These are phyloP conservation scores for Vachellia pachyceras DNA, from an alignment of 306 rosid species.

Conservation along the genomic window DNA sequence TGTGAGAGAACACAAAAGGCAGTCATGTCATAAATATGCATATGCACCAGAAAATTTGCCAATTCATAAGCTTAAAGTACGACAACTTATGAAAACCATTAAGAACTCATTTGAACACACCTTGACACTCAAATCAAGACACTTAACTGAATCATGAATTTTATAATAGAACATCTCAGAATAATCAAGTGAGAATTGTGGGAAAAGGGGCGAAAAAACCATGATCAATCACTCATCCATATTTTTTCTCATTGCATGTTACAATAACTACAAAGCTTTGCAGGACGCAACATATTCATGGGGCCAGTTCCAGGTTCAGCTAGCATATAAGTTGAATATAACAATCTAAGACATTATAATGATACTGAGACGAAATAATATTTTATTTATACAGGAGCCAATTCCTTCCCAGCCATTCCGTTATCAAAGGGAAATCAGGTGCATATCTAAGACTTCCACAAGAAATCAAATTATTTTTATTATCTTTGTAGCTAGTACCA, in stretches of 20 bases:
- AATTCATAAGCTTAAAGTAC: conserved; percentile 29
- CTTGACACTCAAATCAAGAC: conserved; percentile 24
- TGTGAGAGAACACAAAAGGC: conserved; percentile 36
- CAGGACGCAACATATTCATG: neutral
- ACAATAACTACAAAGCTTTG: conserved; percentile 23
- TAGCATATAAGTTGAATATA: conserved; percentile 25
- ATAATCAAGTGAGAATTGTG: neutral
- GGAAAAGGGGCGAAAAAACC: conserved; percentile 2
- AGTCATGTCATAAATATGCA: conserved; percentile 24
- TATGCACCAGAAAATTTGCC: conserved; percentile 29
- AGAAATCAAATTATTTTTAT: neutral
- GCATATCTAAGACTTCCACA: neutral
- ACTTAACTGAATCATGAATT: neutral
- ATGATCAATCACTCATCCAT: conserved; percentile 3
- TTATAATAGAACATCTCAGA: conserved; percentile 3
- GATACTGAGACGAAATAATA: neutral
- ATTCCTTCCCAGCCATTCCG: conserved; percentile 1
- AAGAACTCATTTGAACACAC: conserved; percentile 11
- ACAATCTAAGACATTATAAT: conserved; percentile 18
- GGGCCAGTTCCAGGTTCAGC: conserved; percentile 22
- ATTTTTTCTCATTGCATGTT: conserved; percentile 16
- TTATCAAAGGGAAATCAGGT: neutral
- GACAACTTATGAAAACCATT: neutral
- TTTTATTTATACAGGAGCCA: conserved; percentile 20
- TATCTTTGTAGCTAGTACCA: conserved; percentile 31